phyloP scores from a whole-genome alignment of 164 flowering plant genomes.

The Vitis amurensis region DNA sequence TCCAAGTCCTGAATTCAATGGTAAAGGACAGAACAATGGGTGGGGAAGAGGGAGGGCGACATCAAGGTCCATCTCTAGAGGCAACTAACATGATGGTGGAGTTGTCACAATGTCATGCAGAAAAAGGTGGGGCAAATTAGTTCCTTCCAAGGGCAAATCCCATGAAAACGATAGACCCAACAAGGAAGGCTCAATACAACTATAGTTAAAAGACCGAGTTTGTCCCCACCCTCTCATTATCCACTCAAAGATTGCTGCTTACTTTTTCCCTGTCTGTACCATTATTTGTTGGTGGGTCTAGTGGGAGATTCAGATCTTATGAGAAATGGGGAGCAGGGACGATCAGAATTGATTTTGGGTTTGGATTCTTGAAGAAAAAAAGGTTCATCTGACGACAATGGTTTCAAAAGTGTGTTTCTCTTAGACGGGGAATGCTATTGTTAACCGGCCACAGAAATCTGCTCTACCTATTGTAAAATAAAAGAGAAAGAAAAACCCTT shows the following conservation, averaged over 20 bases:
- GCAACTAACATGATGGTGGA: constrained; percentile 53
- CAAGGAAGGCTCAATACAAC: constrained; percentile 34
- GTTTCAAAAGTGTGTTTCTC: constrained; percentile 15
- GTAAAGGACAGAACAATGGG: constrained; percentile 18
- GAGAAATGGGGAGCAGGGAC: constrained; percentile 47
- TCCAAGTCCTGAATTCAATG: background rate
- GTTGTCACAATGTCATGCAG: constrained; percentile 37
- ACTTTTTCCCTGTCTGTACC: constrained; percentile 22
- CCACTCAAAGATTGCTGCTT: constrained; percentile 31
- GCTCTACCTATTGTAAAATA: too few species aligned
- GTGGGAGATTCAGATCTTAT: constrained; percentile 24
- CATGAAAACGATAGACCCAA: constrained; percentile 49
- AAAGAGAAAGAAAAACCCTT: too few species aligned
- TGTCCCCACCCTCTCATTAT: constrained; percentile 27
- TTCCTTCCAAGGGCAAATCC: constrained; percentile 21
- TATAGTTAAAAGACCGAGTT: constrained; percentile 6
- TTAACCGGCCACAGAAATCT: too few species aligned
- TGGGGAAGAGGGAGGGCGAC: constrained; percentile 16
- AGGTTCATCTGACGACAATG: constrained; percentile 3
- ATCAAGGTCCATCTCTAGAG: constrained; percentile 28
- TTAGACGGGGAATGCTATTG: background rate
- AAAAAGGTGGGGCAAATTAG: constrained; percentile 25
- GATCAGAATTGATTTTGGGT: constrained; percentile 36
- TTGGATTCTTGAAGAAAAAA: constrained; percentile 29
- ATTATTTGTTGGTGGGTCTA: constrained; percentile 48